Percentiles rank a stretch among this genome's conserved stretches.
These are phyloP conservation scores for Capillidium heterosporum DNA, from an alignment of 371 early-diverging fungal genomes.

Conservation along the genomic window DNA sequence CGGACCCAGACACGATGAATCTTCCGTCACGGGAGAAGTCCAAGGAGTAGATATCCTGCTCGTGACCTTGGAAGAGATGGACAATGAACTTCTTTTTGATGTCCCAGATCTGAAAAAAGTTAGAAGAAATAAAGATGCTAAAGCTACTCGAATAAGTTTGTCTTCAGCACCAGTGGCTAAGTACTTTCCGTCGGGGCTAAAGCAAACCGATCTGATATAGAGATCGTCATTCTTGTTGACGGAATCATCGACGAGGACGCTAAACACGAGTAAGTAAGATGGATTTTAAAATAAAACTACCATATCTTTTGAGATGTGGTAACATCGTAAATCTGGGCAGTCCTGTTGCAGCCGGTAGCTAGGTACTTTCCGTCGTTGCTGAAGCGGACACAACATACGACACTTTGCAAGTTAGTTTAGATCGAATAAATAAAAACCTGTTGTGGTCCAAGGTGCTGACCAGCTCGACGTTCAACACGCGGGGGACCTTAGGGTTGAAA, in stretches of 20 bases:
- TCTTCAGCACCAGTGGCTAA: constrained; percentile 97
- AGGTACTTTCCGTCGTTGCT: constrained; percentile 79
- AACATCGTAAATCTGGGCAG: constrained; percentile 77
- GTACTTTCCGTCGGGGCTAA: constrained; percentile 80
- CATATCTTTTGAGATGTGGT: constrained; percentile 43
- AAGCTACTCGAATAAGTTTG: constrained; percentile 64
- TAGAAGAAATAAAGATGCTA: neutral
- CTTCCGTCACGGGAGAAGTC: constrained; percentile 90
- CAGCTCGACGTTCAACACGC: constrained; percentile 60
- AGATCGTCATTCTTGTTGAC: constrained; percentile 61
- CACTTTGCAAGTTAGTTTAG: constrained; percentile 21
- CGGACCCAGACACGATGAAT: constrained; percentile 82
- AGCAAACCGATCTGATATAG: constrained; percentile 92
- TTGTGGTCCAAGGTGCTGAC: constrained; percentile 72
- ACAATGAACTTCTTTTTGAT: constrained; percentile 45
- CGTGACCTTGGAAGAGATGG: constrained; percentile 67
- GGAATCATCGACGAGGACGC: constrained; percentile 57
- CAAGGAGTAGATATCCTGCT: constrained; percentile 90
- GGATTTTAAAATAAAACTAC: constrained; percentile 18
- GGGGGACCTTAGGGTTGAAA: constrained; percentile 52
- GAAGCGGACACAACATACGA: constrained; percentile 94
- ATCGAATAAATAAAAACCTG: constrained; percentile 12
- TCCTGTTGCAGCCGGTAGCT: constrained; percentile 90
- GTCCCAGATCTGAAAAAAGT: constrained; percentile 49
- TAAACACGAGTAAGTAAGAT: constrained; percentile 10